Evolutionary conservation across 2,329 filamentous ascomycete species (phyloP), one percentile per base, ranked within the genome.

Genomic region (Mycocentrospora acerina): DNA sequence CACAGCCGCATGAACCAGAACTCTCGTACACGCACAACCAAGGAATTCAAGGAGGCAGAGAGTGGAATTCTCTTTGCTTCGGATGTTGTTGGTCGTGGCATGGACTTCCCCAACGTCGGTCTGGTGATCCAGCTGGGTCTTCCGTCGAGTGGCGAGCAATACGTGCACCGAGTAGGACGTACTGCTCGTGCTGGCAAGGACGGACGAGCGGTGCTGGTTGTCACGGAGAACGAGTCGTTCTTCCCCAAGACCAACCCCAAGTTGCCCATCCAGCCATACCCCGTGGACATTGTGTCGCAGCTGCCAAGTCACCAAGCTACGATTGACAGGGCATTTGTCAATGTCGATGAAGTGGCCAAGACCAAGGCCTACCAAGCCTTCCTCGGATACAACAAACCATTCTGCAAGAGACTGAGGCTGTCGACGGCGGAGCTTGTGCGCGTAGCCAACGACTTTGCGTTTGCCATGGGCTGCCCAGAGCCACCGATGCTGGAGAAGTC

Each of bases 151-250:
- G 68, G 67, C 12, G 77, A 79, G 37, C 74, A 78, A 44, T 68
- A 68, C 30, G 44, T 68, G 19, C 64, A 72, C 42, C 69, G 69
- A 12, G 64, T 71, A 8, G 69, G 66, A 13, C 66, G 69, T 29
- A 72, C 69, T 18, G 72, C 62, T n/a, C 57, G 64, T 26, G 64
- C 64, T 12, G 64, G 64, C 12, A 72, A 70, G 17, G 71, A 77
- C 32, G 77, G 77, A 9, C 72, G 76, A 26, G 77, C 77, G 10
- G 68, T 80, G 39, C 74, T 79, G 35, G 51, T 80, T 12, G 68
- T 81, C 29, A 77, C 74, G 8, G 53, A 76, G 44, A 66, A 67
- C 35, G 77, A 80, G 48, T 68, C 69, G 6, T 80, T 75, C 64
- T 79, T 79, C 58, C 57, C 74, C 16, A 65, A 62, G 24, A 60